A percentile compares a stretch with the other conserved stretches of the same genome.
Conservation (phyloP, 2,329 filamentous ascomycete genomes). For the Xylariales sp. region DNA sequence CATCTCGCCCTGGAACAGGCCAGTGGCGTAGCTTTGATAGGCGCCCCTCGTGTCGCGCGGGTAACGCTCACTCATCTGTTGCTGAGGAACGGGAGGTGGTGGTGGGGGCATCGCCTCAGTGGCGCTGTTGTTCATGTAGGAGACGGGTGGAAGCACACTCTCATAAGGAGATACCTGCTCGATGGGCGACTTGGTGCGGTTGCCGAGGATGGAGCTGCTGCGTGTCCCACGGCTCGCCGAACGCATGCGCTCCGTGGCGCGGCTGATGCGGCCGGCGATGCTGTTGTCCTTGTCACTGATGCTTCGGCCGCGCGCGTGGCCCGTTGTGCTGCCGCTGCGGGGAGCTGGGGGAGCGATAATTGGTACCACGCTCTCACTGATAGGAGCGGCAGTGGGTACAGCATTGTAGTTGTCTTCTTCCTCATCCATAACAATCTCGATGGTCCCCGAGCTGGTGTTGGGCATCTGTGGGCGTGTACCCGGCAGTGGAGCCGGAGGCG, state of each 20-base stretch:
- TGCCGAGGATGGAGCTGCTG: slow-evolving; percentile 33
- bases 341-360: slow-evolving; percentile 41
- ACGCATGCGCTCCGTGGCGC: slow-evolving; percentile 56
- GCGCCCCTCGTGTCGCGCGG: slow-evolving; percentile 31
- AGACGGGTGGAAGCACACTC: slow-evolving; percentile 26
- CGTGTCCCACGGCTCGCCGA: slow-evolving; percentile 55
- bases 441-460: slow-evolving; percentile 47
- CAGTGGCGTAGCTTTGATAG: slow-evolving; percentile 41
- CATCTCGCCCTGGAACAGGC: slow-evolving; percentile 51
- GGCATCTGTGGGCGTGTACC: slow-evolving; percentile 34
- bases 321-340: slow-evolving; percentile 28
- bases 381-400: slow-evolving; percentile 27
- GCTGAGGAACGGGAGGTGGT: slow-evolving; percentile 14
- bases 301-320: slow-evolving; percentile 57
- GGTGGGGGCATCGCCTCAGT: not conserved
- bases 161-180: slow-evolving; percentile 32
- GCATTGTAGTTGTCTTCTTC: slow-evolving; percentile 32
- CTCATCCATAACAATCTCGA: slow-evolving; percentile 64
- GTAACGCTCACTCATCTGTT: slow-evolving; percentile 22
- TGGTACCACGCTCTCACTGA: slow-evolving; percentile 37
- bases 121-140: slow-evolving; percentile 17
- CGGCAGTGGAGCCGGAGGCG: slow-evolving; percentile 55
- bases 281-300: slow-evolving; percentile 44
- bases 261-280: slow-evolving; percentile 49
- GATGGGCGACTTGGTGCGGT: slow-evolving; percentile 33